Percentiles rank a stretch among this genome's conserved stretches.
Evolutionary conservation across 2,329 filamentous ascomycete genomes (phyloP).

Genomic region (Chrysosporium keratinophilum): DNA sequence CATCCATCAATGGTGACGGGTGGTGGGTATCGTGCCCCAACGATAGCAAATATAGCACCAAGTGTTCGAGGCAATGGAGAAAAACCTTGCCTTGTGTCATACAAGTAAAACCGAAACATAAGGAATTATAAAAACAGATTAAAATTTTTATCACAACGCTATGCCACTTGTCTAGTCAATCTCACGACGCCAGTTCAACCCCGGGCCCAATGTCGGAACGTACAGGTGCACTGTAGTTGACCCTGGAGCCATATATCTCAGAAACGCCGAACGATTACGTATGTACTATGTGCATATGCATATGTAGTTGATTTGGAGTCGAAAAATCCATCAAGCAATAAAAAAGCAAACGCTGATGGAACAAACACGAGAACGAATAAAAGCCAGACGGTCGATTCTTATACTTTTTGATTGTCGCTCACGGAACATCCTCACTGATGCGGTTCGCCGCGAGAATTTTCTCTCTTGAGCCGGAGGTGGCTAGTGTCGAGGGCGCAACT

Average conservation of each 20-base stretch:
- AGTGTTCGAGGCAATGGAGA: too few species aligned
- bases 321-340: background rate
- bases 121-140: constrained; percentile 5
- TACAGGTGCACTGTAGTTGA: background rate
- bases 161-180: constrained; percentile 2
- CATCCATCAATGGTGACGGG: too few species aligned
- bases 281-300: background rate
- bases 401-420: background rate
- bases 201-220: background rate
- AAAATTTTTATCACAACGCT: constrained; percentile 2
- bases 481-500: constrained; percentile 11
- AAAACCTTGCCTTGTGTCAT: background rate
- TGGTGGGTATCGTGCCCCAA: too few species aligned
- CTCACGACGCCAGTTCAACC: background rate
- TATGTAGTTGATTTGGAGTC: background rate
- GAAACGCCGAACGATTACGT: background rate
- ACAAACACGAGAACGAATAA: background rate
- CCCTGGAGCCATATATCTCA: background rate
- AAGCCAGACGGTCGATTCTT: background rate
- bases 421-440: background rate
- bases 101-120: background rate
- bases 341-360: background rate
- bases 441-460: constrained; percentile 9
- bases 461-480: constrained; percentile 9
- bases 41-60: too few species aligned